Conservation (phyloP, 805 yeast genomes). For the Tetrapisispora taiwanensis region DNA sequence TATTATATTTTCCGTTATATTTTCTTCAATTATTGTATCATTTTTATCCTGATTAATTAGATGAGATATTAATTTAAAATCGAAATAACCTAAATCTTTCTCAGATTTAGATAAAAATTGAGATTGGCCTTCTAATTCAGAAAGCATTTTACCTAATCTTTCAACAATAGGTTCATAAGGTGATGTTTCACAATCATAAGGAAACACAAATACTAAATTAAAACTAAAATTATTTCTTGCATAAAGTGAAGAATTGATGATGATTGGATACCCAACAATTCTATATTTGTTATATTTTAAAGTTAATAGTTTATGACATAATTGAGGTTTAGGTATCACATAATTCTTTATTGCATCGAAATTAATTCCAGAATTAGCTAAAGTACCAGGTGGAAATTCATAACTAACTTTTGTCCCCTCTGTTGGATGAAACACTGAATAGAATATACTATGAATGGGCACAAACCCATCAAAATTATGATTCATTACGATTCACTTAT, state of each 20-base stretch:
- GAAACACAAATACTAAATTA: conserved; percentile 87
- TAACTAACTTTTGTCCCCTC: conserved; percentile 88
- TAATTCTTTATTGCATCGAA: conserved; percentile 84
- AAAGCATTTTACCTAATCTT: conserved; percentile 79
- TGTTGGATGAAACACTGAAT: conserved; percentile 87
- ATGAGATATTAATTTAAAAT: conserved; percentile 9
- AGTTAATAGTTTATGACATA: conserved; percentile 74
- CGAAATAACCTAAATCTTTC: conserved; percentile 32
- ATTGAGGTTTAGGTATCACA: conserved; percentile 84
- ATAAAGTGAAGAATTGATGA: conserved; percentile 61
- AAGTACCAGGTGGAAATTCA: conserved; percentile 71
- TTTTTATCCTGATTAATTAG: conserved; percentile 3
- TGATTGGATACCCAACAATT: conserved; percentile 83
- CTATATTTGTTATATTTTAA: conserved; percentile 60
- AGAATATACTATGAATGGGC: conserved; percentile 82
- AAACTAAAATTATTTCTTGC: conserved; percentile 88
- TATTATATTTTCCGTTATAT: background rate
- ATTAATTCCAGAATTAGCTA: conserved; percentile 39
- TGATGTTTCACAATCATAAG: conserved; percentile 66
- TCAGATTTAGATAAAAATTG: conserved; percentile 55
- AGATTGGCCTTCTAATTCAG: conserved; percentile 82
- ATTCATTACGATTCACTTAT: conserved; percentile 11
- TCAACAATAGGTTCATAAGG: conserved; percentile 81
- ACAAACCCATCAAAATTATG: conserved; percentile 52
- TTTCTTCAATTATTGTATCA: background rate